Conservation (phyloP, 2,329 filamentous ascomycete genomes). For the Arthrobotrys pseudoclavata region DNA sequence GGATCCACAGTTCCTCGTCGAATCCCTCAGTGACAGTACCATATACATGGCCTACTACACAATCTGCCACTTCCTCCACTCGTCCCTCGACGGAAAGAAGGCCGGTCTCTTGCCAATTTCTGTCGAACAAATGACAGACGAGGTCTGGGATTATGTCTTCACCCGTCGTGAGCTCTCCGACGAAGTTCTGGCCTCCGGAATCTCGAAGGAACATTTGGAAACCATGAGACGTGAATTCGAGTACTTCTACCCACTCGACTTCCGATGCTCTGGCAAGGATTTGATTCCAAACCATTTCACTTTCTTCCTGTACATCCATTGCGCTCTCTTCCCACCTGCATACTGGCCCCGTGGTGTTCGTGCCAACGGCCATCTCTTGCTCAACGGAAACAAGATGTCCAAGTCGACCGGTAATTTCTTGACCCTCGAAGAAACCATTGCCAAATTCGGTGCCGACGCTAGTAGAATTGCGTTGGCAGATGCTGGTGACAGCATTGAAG, state of each 20-base stretch:
- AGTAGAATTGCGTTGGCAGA: slow-evolving; percentile 92
- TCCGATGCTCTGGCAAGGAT: slow-evolving; percentile 91
- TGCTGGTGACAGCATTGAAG: slow-evolving; percentile 91
- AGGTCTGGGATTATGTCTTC: slow-evolving; percentile 97
- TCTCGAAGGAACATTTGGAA: slow-evolving; percentile 79
- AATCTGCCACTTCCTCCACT: slow-evolving; percentile 77
- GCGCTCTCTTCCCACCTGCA: slow-evolving; percentile 86
- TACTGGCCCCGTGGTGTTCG: slow-evolving; percentile 91
- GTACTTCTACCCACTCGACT: slow-evolving; percentile 95
- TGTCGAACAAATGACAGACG: slow-evolving; percentile 90
- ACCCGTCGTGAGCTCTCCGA: slow-evolving; percentile 78
- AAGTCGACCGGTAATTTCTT: slow-evolving; percentile 98
- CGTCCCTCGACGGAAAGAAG: slow-evolving; percentile 84
- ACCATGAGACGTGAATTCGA: slow-evolving; percentile 91
- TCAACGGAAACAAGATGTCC: slow-evolving; percentile 99
- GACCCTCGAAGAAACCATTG: slow-evolving; percentile 84
- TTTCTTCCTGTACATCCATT: slow-evolving; percentile 93
- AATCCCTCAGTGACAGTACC: slow-evolving; percentile 90
- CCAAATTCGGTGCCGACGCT: slow-evolving; percentile 95
- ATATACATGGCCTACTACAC: slow-evolving; percentile 90
- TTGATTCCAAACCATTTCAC: slow-evolving; percentile 93
- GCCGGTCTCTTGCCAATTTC: slow-evolving; percentile 78
- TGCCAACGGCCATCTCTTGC: slow-evolving; percentile 90
- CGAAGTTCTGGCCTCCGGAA: slow-evolving; percentile 77
- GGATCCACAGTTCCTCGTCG: slow-evolving; percentile 90